A percentile compares a stretch with the other conserved stretches of the same genome.
Evolutionary conservation across 331 rosid species (phyloP).

Genomic region (Saraca asoca): DNA sequence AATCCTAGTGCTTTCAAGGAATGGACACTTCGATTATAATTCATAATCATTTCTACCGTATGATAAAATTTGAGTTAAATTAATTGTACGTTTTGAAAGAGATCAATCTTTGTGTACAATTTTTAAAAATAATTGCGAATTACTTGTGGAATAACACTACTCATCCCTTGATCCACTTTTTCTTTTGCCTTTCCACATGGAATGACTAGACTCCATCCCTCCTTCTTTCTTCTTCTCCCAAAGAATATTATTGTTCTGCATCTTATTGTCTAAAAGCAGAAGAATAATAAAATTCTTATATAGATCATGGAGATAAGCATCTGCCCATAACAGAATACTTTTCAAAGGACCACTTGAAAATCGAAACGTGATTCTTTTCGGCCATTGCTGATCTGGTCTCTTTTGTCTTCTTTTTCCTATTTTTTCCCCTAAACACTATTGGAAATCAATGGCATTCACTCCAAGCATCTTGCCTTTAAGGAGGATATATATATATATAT

Average conservation of each 20-base stretch:
- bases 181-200: constrained; percentile 21
- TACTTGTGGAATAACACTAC: neutral
- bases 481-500: constrained; percentile 29
- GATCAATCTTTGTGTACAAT: too few relatives aligned
- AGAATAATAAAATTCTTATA: constrained; percentile 45
- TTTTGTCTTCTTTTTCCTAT: constrained; percentile 25
- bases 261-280: constrained; percentile 35
- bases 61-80: too few relatives aligned
- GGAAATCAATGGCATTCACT: constrained; percentile 13
- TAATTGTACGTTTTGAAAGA: too few relatives aligned
- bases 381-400: constrained; percentile 44
- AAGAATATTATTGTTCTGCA: constrained; percentile 13
- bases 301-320: constrained; percentile 37
- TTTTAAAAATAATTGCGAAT: too few relatives aligned
- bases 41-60: neutral
- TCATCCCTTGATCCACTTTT: neutral
- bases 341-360: constrained; percentile 38
- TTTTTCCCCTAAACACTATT: constrained; percentile 6
- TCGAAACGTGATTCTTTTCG: constrained; percentile 32
- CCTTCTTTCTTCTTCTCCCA: neutral
- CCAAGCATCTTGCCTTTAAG: constrained; percentile 22
- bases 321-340: constrained; percentile 40
- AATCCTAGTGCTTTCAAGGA: too few relatives aligned
- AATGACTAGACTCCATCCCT: constrained; percentile 6
- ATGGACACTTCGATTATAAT: too few relatives aligned